Conservation (phyloP, 202 grass and related monocot species). For the Carex arenaria region DNA sequence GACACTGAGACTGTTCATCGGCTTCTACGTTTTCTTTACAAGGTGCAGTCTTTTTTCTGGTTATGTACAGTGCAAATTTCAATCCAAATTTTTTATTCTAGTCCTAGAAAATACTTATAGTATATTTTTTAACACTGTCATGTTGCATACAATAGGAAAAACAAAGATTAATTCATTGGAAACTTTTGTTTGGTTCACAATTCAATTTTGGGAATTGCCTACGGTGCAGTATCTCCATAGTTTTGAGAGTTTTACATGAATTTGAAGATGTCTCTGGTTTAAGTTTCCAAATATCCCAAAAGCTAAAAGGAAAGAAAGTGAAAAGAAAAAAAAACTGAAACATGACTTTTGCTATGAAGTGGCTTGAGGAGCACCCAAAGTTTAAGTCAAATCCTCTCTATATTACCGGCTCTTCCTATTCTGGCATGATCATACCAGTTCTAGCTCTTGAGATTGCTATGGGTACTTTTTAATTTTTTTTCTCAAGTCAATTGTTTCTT, state of each 20-base stretch:
- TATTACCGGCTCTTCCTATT: constrained; percentile 58
- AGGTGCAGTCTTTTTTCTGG: constrained; percentile 2
- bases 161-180: neutral
- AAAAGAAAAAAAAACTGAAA: neutral
- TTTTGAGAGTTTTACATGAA: neutral
- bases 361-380: constrained; percentile 37
- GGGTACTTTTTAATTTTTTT: neutral
- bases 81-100: neutral
- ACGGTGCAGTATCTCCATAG: neutral
- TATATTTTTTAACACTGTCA: neutral
- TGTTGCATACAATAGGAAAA: neutral
- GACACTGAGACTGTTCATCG: constrained; percentile 40
- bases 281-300: neutral
- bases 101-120: neutral
- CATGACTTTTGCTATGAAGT: neutral
- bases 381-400: constrained; percentile 60
- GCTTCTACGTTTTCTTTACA: constrained; percentile 40
- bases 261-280: neutral
- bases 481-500: neutral
- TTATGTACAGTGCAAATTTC: neutral
- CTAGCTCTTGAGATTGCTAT: constrained; percentile 24
- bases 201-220: neutral
- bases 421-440: constrained; percentile 43
- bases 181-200: neutral
- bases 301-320: neutral